Percentiles rank a stretch among this genome's conserved stretches.
Evolutionary conservation across 2,329 filamentous ascomycete species (phyloP).

Genomic region (Ceratocystis colombiana): DNA sequence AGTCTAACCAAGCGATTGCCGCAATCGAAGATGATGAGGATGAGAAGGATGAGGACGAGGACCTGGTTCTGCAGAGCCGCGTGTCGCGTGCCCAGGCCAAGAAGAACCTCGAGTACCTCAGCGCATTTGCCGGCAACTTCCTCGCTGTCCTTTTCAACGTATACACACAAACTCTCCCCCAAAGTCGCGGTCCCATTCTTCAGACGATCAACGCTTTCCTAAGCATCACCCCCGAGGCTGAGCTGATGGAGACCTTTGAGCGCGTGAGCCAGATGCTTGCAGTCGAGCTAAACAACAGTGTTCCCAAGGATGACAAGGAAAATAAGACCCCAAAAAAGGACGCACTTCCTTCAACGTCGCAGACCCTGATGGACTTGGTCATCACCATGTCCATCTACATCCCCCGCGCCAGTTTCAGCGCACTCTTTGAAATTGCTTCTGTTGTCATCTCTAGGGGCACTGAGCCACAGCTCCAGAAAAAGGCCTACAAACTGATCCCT

Average conservation of each 20-base stretch:
- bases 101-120: slow-evolving; percentile 73
- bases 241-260: slow-evolving; percentile 79
- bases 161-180: slow-evolving; percentile 89
- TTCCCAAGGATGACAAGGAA: slow-evolving; percentile 53
- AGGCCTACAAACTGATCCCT: slow-evolving; percentile 95
- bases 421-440: slow-evolving; percentile 77
- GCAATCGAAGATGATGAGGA: slow-evolving; percentile 56
- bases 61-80: slow-evolving; percentile 66
- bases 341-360: slow-evolving; percentile 78
- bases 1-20: slow-evolving; percentile 78
- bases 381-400: slow-evolving; percentile 94
- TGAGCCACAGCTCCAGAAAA: slow-evolving; percentile 93
- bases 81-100: slow-evolving; percentile 64
- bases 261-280: slow-evolving; percentile 79
- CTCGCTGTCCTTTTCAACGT: slow-evolving; percentile 98
- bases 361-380: slow-evolving; percentile 92
- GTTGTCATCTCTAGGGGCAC: slow-evolving; percentile 70
- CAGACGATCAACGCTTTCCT: slow-evolving; percentile 92
- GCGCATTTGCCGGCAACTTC: slow-evolving; percentile 72
- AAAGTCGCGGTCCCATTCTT: slow-evolving; percentile 80
- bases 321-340: slow-evolving; percentile 48
- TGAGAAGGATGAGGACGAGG: slow-evolving; percentile 50
- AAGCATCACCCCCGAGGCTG: slow-evolving; percentile 68
- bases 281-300: slow-evolving; percentile 49
- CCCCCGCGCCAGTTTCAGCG: slow-evolving; percentile 71